Conservation (phyloP, 2,329 filamentous ascomycete genomes). For the Neoascochyta sp. region DNA sequence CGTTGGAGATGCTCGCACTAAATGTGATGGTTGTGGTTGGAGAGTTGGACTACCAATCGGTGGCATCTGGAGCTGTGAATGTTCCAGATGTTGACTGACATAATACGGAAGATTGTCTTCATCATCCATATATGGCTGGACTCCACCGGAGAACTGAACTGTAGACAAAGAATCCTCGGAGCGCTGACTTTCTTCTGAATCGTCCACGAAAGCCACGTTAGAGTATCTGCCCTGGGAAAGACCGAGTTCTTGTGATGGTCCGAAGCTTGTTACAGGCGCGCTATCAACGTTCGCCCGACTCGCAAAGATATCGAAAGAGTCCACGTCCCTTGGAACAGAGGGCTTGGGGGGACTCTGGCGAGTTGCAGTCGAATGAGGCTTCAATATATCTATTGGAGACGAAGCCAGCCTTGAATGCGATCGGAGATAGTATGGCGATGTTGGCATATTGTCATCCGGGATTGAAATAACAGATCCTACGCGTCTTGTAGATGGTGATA, state of each 20-base stretch:
- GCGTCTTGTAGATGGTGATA: slow-evolving; percentile 18
- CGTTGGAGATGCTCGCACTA: no score
- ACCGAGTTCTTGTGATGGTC: slow-evolving; percentile 23
- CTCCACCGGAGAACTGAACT: slow-evolving; percentile 21
- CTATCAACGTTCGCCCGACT: slow-evolving; percentile 5
- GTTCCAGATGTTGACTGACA: no score
- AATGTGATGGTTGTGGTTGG: no score
- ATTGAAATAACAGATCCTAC: slow-evolving; percentile 18
- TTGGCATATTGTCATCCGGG: slow-evolving; percentile 12
- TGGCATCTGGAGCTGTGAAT: no score
- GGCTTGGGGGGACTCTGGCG: slow-evolving; percentile 13
- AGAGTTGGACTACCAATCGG: no score
- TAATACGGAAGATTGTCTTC: no score
- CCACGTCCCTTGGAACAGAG: slow-evolving; percentile 8
- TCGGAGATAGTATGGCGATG: slow-evolving; percentile 27
- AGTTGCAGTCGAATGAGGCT: neutral
- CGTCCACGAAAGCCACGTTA: slow-evolving; percentile 24
- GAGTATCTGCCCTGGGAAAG: slow-evolving; percentile 22
- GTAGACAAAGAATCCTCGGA: slow-evolving; percentile 31
- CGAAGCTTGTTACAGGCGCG: no score
- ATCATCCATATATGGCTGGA: no score
- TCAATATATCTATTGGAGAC: slow-evolving; percentile 9
- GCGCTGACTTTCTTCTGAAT: slow-evolving; percentile 31
- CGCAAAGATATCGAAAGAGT: slow-evolving; percentile 12
- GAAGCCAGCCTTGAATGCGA: slow-evolving; percentile 27